Percentiles rank a stretch among this genome's conserved stretches.
These are phyloP conservation scores for Elsinoe arachidis DNA, from an alignment of 2,329 filamentous ascomycete species.

Conservation along the genomic window DNA sequence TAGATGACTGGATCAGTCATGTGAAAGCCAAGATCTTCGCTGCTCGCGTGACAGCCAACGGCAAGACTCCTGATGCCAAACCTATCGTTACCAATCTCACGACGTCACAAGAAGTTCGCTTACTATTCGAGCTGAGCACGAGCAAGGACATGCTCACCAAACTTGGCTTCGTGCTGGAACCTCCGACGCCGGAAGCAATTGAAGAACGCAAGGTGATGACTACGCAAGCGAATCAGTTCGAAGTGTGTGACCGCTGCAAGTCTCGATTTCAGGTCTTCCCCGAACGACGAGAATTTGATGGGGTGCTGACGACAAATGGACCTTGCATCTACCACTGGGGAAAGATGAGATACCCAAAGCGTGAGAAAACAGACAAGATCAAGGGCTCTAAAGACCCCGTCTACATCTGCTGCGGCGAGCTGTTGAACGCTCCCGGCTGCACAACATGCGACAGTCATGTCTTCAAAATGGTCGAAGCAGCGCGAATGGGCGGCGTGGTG, in stretches of 20 bases:
- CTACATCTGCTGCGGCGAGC: conserved; percentile 72
- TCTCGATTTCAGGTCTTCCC: conserved; percentile 88
- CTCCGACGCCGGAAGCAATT: conserved; percentile 60
- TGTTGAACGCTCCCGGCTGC: conserved; percentile 70
- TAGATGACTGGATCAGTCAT: conserved; percentile 56
- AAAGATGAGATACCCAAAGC: conserved; percentile 53
- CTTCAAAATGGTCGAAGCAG: conserved; percentile 71
- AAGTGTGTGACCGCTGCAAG: conserved; percentile 79
- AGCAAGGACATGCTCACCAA: conserved; percentile 54
- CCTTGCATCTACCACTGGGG: conserved; percentile 75
- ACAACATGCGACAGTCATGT: conserved; percentile 65
- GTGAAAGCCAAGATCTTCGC: conserved; percentile 39
- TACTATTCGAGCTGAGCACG: conserved; percentile 56
- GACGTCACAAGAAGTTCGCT: conserved; percentile 55
- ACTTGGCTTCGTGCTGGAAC: conserved; percentile 64
- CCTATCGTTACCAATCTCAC: conserved; percentile 62
- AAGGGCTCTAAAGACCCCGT: conserved; percentile 50
- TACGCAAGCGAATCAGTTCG: conserved; percentile 63
- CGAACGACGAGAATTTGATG: conserved; percentile 64
- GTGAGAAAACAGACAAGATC: conserved; percentile 47
- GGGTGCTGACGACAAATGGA: conserved; percentile 69
- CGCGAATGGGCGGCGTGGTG: conserved; percentile 65
- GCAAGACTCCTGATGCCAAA: conserved; percentile 21
- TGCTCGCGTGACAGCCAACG: conserved; percentile 16
- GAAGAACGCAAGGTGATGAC: conserved; percentile 57